Evolutionary conservation across 1,284 basidiomycete genomes (phyloP), one percentile per base, ranked within the genome.

Genomic region (Ustilago loliicola): DNA sequence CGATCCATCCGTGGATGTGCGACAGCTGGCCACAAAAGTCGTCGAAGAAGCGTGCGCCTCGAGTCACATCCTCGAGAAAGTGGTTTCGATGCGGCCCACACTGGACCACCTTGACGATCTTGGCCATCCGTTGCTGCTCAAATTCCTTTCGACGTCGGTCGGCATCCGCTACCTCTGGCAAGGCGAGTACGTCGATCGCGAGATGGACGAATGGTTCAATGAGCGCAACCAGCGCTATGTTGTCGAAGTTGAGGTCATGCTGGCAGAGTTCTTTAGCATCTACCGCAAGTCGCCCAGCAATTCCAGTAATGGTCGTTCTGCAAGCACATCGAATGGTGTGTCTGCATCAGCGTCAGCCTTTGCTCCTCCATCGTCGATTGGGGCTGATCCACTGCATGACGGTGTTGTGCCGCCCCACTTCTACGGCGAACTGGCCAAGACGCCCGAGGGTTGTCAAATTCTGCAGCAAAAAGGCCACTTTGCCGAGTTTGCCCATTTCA

Each of bases 341-440:
- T 47, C 62, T 2, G 68, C 27, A 25, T 4, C 47, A 23, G 27
- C 34, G 5, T 72, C 61, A 17, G 34, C 62, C 9, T 60, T 55
- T 10, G 50, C 60, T 8, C 7, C 63, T 19, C 34, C 50, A 15
- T 15, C 51, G 1, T 19, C 53, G 19, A 8, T 38, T 4, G 51
- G 4, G 15, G 15, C 15, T 19, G 72, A 75, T 25, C 17, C 55
- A 25, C 19, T 66, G 15, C 61, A 70, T 73, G 94, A 96, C 63
- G 93, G 93, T 15, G 91, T 92, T 2, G 93, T 95, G 1, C 97
- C 97, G 1, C 92, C 93, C 4, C 96, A 99, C 86, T 98, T 99
- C 87, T 97, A 98, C 81, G 96, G 96, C 25, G 95, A 98, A 86
- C 93, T 99, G 89, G 93, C 94, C 51, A 98, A 98, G 86, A 99